Evolutionary conservation across 495 filamentous ascomycete genomes (phyloP).

Genomic region (Pseudevernia furfuracea): DNA sequence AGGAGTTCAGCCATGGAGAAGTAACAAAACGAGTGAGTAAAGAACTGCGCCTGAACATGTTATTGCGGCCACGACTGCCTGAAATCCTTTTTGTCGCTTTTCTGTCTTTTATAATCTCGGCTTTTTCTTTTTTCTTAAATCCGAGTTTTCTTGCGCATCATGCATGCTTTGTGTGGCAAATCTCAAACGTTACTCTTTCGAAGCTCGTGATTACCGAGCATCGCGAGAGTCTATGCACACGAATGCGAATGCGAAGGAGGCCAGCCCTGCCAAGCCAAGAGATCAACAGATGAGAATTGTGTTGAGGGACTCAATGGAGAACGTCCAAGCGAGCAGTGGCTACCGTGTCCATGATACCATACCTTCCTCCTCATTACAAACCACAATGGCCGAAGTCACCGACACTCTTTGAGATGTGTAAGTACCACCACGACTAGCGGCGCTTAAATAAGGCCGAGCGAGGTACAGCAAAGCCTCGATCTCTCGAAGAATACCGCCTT

Average conservation of each 20-base stretch:
- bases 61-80: background rate
- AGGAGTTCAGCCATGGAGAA: background rate
- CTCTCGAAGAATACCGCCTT: background rate
- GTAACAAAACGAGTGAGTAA: background rate
- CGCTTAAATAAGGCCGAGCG: background rate
- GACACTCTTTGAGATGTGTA: background rate
- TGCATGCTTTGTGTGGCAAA: background rate
- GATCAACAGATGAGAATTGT: constrained; percentile 1
- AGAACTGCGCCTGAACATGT: background rate
- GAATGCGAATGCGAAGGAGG: background rate
- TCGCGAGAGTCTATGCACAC: background rate
- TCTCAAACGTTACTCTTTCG: background rate
- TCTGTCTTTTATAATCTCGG: background rate
- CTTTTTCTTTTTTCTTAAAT: background rate
- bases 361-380: background rate
- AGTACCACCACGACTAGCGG: background rate
- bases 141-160: background rate
- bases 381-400: background rate
- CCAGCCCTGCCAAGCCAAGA: background rate
- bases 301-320: background rate
- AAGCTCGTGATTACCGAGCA: background rate
- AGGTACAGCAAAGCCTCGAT: background rate
- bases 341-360: background rate
- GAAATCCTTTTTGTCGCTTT: background rate
- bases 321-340: background rate